Percentiles rank a stretch among this genome's conserved stretches.
Conservation (phyloP, 495 filamentous ascomycete species). For the Podospora tetraspora region DNA sequence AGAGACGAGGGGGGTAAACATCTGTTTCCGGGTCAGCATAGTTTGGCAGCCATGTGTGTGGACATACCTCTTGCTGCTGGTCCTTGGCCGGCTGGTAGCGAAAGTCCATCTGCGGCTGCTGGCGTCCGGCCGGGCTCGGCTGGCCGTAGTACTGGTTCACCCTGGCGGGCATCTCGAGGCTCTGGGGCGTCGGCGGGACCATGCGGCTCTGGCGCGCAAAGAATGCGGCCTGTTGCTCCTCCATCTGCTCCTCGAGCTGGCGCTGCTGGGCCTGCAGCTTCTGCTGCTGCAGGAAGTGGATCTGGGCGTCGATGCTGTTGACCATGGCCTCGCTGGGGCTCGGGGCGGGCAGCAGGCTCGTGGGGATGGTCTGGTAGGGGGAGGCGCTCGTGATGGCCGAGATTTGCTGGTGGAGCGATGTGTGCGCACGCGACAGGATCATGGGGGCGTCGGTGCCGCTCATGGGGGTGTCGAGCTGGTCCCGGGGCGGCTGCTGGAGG, state of each 20-base stretch:
- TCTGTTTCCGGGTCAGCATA: slow-evolving; percentile 47
- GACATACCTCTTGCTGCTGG: slow-evolving; percentile 57
- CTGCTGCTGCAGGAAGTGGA: slow-evolving; percentile 60
- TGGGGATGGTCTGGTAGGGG: slow-evolving; percentile 36
- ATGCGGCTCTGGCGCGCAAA: slow-evolving; percentile 52
- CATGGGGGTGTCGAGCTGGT: slow-evolving; percentile 48
- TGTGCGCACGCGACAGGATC: slow-evolving; percentile 36
- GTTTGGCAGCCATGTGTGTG: neutral
- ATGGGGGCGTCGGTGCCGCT: slow-evolving; percentile 39
- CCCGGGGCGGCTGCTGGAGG: slow-evolving; percentile 32
- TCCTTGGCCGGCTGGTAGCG: slow-evolving; percentile 61
- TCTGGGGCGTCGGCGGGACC: slow-evolving; percentile 90
- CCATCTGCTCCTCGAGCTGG: slow-evolving; percentile 52
- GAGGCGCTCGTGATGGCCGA: slow-evolving; percentile 41
- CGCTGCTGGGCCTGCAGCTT: slow-evolving; percentile 48
- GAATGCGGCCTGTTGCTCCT: slow-evolving; percentile 51
- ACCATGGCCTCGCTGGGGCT: slow-evolving; percentile 42
- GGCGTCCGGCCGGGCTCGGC: slow-evolving; percentile 46
- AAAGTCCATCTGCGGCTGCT: slow-evolving; percentile 60
- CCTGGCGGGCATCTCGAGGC: slow-evolving; percentile 76
- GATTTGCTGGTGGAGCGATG: slow-evolving; percentile 42
- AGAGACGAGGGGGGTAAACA: slow-evolving; percentile 92
- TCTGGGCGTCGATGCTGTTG: slow-evolving; percentile 53
- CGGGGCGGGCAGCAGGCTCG: slow-evolving; percentile 41
- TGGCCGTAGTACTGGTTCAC: slow-evolving; percentile 46